Percentiles rank a stretch among this genome's conserved stretches.
Conservation (phyloP, 2,329 filamentous ascomycete species). For the Ceratocystis cubensis region DNA sequence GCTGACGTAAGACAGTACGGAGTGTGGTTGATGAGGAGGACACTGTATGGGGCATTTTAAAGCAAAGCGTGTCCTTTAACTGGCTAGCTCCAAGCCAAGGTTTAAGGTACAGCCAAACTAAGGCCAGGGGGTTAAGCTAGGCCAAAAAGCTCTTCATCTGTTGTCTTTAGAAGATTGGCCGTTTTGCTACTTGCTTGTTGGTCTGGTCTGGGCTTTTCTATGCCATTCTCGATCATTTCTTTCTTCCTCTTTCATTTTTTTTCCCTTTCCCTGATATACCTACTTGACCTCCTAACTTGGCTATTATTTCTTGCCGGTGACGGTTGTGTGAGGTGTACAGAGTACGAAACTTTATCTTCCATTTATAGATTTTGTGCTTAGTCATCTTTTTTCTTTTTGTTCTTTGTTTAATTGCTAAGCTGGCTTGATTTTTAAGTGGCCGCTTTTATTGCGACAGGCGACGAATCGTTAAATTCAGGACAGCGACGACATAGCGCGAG, state of each 20-base stretch:
- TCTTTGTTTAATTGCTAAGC: neutral
- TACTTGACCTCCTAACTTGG: neutral
- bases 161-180: too few species aligned
- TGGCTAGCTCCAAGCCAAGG: too few species aligned
- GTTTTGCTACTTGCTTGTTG: neutral
- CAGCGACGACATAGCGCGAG: neutral
- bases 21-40: neutral
- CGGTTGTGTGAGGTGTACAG: too few species aligned
- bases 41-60: slow-evolving; percentile 14
- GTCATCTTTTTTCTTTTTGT: neutral
- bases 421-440: neutral
- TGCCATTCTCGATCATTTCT: neutral
- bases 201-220: neutral
- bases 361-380: neutral
- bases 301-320: too few species aligned
- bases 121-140: too few species aligned
- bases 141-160: too few species aligned
- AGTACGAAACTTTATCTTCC: neutral
- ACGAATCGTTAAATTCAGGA: neutral
- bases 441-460: too few species aligned
- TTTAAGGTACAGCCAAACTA: too few species aligned
- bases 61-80: slow-evolving; percentile 21
- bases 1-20: neutral
- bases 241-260: neutral
- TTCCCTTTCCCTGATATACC: neutral